A percentile compares a stretch with the other conserved stretches of the same genome.
These are phyloP conservation scores for Cyclotella baltica DNA, from an alignment of 108 stramenopile species.

Conservation along the genomic window DNA sequence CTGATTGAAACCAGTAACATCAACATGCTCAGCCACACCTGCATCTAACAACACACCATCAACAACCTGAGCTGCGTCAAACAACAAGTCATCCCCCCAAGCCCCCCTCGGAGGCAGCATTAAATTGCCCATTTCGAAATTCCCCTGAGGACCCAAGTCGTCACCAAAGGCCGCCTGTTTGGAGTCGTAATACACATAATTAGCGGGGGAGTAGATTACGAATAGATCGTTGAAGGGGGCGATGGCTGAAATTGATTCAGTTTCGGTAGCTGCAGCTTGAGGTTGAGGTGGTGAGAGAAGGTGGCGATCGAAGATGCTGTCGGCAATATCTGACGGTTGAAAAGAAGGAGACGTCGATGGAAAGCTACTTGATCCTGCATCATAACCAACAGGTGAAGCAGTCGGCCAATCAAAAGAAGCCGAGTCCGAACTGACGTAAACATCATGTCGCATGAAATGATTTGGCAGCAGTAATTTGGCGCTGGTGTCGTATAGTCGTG, in stretches of 20 bases:
- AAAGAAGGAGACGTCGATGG: background rate
- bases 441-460: background rate
- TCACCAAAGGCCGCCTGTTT: conserved; percentile 20
- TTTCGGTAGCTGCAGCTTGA: background rate
- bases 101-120: conserved; percentile 17
- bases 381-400: background rate
- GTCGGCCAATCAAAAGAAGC: background rate
- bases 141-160: conserved; percentile 36
- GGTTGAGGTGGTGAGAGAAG: background rate
- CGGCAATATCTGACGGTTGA: background rate
- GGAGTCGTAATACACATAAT: conserved; percentile 37
- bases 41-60: too few relatives aligned
- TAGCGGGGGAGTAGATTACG: background rate
- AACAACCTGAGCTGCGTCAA: too few relatives aligned
- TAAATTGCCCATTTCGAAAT: conserved; percentile 28
- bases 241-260: background rate
- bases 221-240: conserved; percentile 1
- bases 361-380: background rate
- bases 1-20: too few relatives aligned
- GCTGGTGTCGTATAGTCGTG: background rate
- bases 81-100: background rate
- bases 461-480: background rate
- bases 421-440: background rate
- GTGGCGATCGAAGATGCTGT: background rate
- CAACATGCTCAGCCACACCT: too few relatives aligned